Evolutionary conservation across 257 asterid species (phyloP).

Genomic region (Solanum dulcamara): DNA sequence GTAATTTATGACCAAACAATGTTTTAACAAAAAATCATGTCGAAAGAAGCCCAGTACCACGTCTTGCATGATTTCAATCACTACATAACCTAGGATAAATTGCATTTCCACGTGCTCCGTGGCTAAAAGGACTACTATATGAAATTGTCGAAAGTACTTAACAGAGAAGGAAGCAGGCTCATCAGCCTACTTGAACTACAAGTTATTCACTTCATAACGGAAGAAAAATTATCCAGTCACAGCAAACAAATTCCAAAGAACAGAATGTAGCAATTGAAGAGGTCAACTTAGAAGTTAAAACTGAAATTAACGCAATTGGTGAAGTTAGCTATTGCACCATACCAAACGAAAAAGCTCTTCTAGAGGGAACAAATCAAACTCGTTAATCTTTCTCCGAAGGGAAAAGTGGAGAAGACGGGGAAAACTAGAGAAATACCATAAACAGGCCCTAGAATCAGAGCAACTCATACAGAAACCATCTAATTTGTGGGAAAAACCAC

Average conservation of each 20-base stretch:
- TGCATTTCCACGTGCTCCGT: neutral
- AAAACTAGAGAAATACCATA: neutral
- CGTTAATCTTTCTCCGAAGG: neutral
- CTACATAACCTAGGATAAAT: neutral
- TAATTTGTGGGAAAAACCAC: conserved; percentile 7
- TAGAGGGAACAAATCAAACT: neutral
- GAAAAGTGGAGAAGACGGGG: neutral
- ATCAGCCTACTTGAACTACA: neutral
- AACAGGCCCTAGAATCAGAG: conserved; percentile 1
- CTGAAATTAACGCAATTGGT: neutral
- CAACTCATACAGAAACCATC: conserved; percentile 8
- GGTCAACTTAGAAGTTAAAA: neutral
- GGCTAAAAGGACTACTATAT: neutral
- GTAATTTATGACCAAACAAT: neutral
- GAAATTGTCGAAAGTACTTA: neutral
- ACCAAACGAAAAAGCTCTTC: neutral
- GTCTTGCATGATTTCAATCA: neutral
- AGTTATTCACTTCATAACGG: neutral
- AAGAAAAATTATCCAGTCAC: neutral
- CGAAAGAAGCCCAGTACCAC: neutral
- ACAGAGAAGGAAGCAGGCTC: neutral
- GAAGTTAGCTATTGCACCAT: neutral
- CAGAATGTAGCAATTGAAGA: neutral
- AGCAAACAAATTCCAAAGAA: neutral
- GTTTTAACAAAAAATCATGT: neutral